phyloP scores from a whole-genome alignment of 83 land plant species.

The Picea abies region DNA sequence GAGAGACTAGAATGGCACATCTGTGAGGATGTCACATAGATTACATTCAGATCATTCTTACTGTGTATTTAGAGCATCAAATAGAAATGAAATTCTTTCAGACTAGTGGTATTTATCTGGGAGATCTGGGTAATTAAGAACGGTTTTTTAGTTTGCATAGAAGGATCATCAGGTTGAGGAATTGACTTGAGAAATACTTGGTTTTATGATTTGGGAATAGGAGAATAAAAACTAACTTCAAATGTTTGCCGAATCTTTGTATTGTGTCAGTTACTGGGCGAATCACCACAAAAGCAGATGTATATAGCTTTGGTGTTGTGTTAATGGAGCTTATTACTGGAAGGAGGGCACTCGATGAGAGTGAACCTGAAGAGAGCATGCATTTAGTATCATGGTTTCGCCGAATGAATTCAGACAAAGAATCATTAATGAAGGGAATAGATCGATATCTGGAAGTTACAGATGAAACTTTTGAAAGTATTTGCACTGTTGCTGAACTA shows the following conservation, averaged over 20 bases:
- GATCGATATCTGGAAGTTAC: constrained; percentile 55
- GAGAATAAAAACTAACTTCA: neutral
- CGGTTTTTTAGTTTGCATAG: neutral
- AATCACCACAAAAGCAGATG: constrained; percentile 84
- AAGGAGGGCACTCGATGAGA: constrained; percentile 69
- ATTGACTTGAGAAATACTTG: neutral
- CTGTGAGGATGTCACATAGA: neutral
- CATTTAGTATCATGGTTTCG: constrained; percentile 75
- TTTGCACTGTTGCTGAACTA: constrained; percentile 62
- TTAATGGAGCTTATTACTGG: constrained; percentile 85
- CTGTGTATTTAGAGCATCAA: neutral
- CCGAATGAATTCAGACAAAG: constrained; percentile 47
- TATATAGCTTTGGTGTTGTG: constrained; percentile 85
- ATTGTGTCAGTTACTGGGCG: constrained; percentile 66
- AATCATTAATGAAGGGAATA: constrained; percentile 44
- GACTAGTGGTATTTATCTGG: neutral
- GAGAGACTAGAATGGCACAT: neutral
- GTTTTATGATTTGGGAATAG: neutral
- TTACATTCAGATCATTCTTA: neutral
- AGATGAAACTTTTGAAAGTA: constrained; percentile 49
- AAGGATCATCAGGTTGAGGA: neutral
- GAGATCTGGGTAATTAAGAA: neutral
- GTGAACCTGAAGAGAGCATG: constrained; percentile 57
- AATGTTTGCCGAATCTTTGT: neutral
- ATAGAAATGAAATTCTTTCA: neutral